Percentiles rank a stretch among this genome's conserved stretches.
Evolutionary conservation across 257 asterid genomes (phyloP).

Genomic region (Gentiana straminea): DNA sequence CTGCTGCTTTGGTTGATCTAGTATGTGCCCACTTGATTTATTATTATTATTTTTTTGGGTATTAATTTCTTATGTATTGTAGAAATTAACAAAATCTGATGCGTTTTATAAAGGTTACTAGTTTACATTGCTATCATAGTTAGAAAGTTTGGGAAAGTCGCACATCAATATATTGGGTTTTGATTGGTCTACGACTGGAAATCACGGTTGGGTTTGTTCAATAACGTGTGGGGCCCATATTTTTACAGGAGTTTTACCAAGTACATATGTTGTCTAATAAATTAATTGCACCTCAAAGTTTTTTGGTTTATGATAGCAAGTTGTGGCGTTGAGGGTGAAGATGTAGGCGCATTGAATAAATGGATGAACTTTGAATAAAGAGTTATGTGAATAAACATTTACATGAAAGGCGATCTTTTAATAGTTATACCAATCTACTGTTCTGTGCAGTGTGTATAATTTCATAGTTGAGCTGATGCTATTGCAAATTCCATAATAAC

Average conservation of each 20-base stretch:
- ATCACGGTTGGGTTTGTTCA: neutral
- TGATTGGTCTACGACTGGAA: neutral
- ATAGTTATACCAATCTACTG: too few species aligned
- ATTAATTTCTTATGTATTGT: neutral
- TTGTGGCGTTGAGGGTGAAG: neutral
- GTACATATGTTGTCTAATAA: too few species aligned
- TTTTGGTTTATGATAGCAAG: too few species aligned
- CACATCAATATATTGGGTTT: too few species aligned
- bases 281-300: too few species aligned
- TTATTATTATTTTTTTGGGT: neutral
- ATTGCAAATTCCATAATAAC: too few species aligned
- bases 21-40: constrained; percentile 28
- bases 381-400: neutral
- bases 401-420: too few species aligned
- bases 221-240: too few species aligned
- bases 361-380: neutral
- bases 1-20: constrained; percentile 97
- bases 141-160: neutral
- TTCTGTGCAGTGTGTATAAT: too few species aligned
- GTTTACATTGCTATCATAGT: neutral
- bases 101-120: neutral
- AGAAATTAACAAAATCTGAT: neutral
- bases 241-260: too few species aligned
- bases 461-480: too few species aligned
- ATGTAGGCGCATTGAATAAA: neutral